Base-by-base conservation (phyloP, 2,329 filamentous ascomycete species). In the Microdochium bolleyi region DNA sequence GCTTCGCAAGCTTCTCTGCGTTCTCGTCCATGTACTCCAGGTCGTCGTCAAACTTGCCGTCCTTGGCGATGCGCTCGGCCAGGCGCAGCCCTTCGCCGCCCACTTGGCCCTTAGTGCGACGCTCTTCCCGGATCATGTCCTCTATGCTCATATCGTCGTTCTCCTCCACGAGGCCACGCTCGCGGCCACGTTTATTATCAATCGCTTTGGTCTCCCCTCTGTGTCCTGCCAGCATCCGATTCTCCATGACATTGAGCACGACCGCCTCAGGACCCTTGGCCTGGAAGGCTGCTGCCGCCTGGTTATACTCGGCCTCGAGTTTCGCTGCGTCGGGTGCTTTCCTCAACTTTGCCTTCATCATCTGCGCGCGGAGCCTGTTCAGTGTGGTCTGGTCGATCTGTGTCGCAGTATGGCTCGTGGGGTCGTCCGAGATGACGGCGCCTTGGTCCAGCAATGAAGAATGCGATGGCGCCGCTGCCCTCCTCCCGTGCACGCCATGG, bases 1-100 rank as follows among this genome's bases (percentile, higher is more conserved):
- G 85, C 62, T 85, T 87, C 25, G 92, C 92, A 13, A 99, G 83
- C 69, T 92, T 95, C 51, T 84, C 80, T 16, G 94, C 94, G 64
- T 99, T 97, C 61, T 97, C 94, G 66, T 99, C 92, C 78, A 97
- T 88, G 71, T 99, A 99, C 52, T 99, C 92, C 24, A 99, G 82
- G 67, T 95, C 88, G 63, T 95, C 84, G 73, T 90, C 86, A 66
- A 95, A 99, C 64, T 92, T 95, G 49, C 73, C 82, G 68, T 99
- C 94, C 66, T 95, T 95, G 52, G 92, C 89, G 60, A 99, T 99
- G 55, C 92, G 84, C 67, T 97, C 92, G 2, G 94, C 94, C 30
- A 96, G 80, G 3, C 88, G 83, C 60, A 85, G 76, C 1, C 88
- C 89, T 65, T 96, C 92, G 51, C 90, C 90, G 44, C 88, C 89